These are phyloP conservation scores for Pseudognaphalium luteoalbum DNA, from an alignment of 129 eudicot species.

Conservation along the genomic window DNA sequence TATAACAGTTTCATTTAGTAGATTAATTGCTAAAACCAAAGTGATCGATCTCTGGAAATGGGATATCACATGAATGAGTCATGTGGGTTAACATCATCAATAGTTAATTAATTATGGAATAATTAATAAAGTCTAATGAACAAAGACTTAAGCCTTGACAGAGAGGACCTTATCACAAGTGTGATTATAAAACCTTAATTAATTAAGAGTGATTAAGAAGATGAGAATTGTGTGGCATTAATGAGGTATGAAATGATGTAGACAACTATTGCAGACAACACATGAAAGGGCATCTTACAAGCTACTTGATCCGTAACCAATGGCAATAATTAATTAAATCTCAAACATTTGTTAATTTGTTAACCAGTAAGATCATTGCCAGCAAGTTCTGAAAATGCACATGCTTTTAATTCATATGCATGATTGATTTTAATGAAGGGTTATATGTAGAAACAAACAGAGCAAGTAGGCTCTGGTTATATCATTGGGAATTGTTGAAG, in stretches of 20 bases:
- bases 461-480: background rate
- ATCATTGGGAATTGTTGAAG: slow-evolving; percentile 7
- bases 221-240: slow-evolving; percentile 33
- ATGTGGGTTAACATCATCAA: slow-evolving; percentile 19
- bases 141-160: slow-evolving; percentile 32
- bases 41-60: background rate
- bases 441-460: background rate
- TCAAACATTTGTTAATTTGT: slow-evolving; percentile 5
- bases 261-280: slow-evolving; percentile 35
- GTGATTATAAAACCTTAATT: slow-evolving; percentile 6
- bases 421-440: slow-evolving; percentile 13
- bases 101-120: slow-evolving; percentile 18
- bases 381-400: slow-evolving; percentile 33
- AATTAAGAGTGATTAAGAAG: slow-evolving; percentile 22
- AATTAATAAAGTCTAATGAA: slow-evolving; percentile 19
- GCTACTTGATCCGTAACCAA: slow-evolving; percentile 43
- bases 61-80: slow-evolving; percentile 26
- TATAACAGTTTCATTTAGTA: background rate
- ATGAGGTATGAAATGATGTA: slow-evolving; percentile 27
- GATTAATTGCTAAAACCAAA: background rate
- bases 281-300: slow-evolving; percentile 33
- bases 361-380: slow-evolving; percentile 26
- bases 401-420: slow-evolving; percentile 21
- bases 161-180: slow-evolving; percentile 21
- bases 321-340: slow-evolving; percentile 39